These are phyloP conservation scores for Lactarius vividus DNA, from an alignment of 768 basidiomycete species.

Conservation along the genomic window DNA sequence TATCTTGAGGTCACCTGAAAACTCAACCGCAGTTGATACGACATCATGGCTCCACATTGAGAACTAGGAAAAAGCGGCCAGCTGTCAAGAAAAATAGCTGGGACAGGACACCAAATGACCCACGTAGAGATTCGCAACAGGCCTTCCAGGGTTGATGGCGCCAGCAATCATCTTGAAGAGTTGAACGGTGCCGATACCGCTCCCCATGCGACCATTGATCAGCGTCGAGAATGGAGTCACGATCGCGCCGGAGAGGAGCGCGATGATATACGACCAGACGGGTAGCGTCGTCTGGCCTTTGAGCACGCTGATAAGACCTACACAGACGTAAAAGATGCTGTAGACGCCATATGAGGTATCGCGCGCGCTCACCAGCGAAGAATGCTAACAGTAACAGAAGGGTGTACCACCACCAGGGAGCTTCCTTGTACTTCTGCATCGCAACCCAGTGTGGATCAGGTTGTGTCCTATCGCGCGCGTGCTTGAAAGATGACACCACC, in stretches of 20 bases:
- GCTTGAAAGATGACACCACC: constrained; percentile 48
- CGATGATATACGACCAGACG: constrained; percentile 60
- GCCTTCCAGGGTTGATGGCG: constrained; percentile 57
- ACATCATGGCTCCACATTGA: constrained; percentile 69
- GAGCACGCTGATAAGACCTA: constrained; percentile 40
- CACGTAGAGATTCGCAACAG: constrained; percentile 69
- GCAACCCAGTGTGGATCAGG: constrained; percentile 60
- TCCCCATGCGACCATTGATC: constrained; percentile 56
- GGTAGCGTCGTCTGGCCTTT: constrained; percentile 61
- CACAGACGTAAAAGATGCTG: not conserved
- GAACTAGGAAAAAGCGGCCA: constrained; percentile 41
- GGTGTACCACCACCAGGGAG: constrained; percentile 61
- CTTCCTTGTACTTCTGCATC: constrained; percentile 60
- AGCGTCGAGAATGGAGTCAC: constrained; percentile 54
- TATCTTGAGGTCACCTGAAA: constrained; percentile 59
- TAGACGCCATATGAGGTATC: not conserved
- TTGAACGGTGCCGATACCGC: constrained; percentile 56
- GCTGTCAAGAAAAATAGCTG: not conserved
- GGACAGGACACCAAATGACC: not conserved
- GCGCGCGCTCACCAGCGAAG: constrained; percentile 47
- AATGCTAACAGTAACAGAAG: constrained; percentile 50
- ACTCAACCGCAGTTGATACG: constrained; percentile 49
- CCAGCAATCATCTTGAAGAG: constrained; percentile 67
- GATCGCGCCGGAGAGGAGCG: constrained; percentile 47
- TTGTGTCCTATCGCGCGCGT: constrained; percentile 44